Percentiles rank a stretch among this genome's conserved stretches.
Conservation (phyloP, 2,329 filamentous ascomycete genomes). For the Monosporascus sp. region DNA sequence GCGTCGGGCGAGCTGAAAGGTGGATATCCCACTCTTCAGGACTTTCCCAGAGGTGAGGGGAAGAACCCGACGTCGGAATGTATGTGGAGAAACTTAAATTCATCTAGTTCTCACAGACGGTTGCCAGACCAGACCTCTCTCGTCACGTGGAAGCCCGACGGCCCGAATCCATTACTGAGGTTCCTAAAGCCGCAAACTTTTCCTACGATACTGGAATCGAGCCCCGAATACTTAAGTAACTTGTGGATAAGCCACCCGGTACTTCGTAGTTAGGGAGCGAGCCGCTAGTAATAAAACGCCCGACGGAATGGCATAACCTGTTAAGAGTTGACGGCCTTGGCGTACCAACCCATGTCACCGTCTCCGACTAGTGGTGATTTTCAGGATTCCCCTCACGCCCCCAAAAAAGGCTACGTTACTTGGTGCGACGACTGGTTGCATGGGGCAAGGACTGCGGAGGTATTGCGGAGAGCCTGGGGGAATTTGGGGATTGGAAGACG, state of each 20-base stretch:
- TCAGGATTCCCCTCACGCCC: not conserved
- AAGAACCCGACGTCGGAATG: not conserved
- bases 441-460: not conserved
- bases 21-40: no score
- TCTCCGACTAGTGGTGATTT: not conserved
- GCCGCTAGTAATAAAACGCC: not conserved
- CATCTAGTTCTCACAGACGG: no score
- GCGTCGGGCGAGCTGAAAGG: not conserved
- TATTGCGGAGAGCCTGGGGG: not conserved
- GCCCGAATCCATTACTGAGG: no score
- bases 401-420: not conserved
- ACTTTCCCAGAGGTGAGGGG: not conserved
- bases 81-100: not conserved
- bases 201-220: no score
- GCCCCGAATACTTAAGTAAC: no score
- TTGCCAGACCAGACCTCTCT: no score
- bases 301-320: not conserved
- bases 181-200: no score
- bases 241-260: no score
- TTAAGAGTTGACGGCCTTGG: not conserved
- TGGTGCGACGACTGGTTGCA: not conserved
- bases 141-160: no score
- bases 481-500: not conserved
- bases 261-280: not conserved
- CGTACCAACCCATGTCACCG: not conserved